phyloP scores from a whole-genome alignment of 129 eudicot species.

The Mikania micrantha region DNA sequence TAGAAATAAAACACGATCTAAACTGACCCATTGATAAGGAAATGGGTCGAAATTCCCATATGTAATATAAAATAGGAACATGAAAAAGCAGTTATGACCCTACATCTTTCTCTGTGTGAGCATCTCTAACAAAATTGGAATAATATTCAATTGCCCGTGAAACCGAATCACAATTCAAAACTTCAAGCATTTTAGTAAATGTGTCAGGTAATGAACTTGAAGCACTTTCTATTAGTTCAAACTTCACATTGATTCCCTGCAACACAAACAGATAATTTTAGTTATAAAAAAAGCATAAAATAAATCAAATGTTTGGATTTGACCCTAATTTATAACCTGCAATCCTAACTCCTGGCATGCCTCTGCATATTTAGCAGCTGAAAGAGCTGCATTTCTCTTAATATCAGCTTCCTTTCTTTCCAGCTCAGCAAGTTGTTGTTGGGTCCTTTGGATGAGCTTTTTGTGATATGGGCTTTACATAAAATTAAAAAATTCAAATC shows the following conservation, averaged over 20 bases:
- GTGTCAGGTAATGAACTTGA: constrained; percentile 67
- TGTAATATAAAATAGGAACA: not conserved
- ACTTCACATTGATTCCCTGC: constrained; percentile 75
- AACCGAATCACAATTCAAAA: constrained; percentile 60
- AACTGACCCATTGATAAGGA: not conserved
- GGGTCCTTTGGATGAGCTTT: constrained; percentile 86
- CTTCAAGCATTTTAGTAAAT: constrained; percentile 60
- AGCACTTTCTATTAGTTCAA: constrained; percentile 81
- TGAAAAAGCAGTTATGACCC: constrained; percentile 17
- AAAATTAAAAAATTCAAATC: not conserved
- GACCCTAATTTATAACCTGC: constrained; percentile 45
- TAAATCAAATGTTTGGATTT: not conserved
- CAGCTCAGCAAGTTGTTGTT: constrained; percentile 85
- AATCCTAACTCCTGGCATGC: constrained; percentile 93
- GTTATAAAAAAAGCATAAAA: not conserved
- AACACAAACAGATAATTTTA: constrained; percentile 8
- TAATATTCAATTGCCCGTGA: constrained; percentile 68
- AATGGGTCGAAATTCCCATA: not conserved
- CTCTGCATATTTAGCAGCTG: constrained; percentile 83
- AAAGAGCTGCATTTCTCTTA: constrained; percentile 80
- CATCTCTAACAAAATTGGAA: constrained; percentile 66
- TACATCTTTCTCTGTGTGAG: constrained; percentile 85
- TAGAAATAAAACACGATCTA: not conserved
- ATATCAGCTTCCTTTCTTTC: constrained; percentile 93
- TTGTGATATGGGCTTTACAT: constrained; percentile 71